Conservation (phyloP, 2,329 filamentous ascomycete species). For the Microascus cirrosus region DNA sequence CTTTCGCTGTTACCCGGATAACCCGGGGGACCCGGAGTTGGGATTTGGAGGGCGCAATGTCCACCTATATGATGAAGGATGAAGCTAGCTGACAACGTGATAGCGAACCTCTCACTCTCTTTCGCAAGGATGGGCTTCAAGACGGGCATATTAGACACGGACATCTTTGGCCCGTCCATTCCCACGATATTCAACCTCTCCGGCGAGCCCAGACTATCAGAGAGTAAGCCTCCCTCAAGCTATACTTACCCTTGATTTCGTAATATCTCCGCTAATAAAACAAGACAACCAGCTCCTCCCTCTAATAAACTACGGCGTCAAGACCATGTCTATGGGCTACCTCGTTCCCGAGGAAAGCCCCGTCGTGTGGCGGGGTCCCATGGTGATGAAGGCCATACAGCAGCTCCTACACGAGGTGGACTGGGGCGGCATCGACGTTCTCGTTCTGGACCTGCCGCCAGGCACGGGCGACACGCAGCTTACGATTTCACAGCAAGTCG, state of each 20-base stretch:
- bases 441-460: conserved; percentile 85
- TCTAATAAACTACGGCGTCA: conserved; percentile 86
- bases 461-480: conserved; percentile 94
- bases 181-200: conserved; percentile 79
- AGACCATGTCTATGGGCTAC: conserved; percentile 99
- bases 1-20: not conserved
- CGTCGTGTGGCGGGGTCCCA: conserved; percentile 89
- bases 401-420: conserved; percentile 92
- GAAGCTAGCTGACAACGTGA: conserved; percentile 18
- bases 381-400: conserved; percentile 96
- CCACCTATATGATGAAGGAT: not conserved
- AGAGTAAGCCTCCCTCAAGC: conserved; percentile 39
- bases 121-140: conserved; percentile 74
- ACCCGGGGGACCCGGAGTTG: not conserved
- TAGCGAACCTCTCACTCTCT: conserved; percentile 73
- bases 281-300: conserved; percentile 73
- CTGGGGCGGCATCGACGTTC: conserved; percentile 79
- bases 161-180: conserved; percentile 93
- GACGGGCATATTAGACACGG: conserved; percentile 83
- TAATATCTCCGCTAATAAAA: not conserved
- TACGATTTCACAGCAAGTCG: conserved; percentile 89
- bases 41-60: not conserved
- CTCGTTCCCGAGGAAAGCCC: conserved; percentile 69
- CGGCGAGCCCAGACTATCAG: conserved; percentile 65
- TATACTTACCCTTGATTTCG: not conserved